Conservation (phyloP, 2,329 filamentous ascomycete species). For the Dothideomycetes sp. region DNA sequence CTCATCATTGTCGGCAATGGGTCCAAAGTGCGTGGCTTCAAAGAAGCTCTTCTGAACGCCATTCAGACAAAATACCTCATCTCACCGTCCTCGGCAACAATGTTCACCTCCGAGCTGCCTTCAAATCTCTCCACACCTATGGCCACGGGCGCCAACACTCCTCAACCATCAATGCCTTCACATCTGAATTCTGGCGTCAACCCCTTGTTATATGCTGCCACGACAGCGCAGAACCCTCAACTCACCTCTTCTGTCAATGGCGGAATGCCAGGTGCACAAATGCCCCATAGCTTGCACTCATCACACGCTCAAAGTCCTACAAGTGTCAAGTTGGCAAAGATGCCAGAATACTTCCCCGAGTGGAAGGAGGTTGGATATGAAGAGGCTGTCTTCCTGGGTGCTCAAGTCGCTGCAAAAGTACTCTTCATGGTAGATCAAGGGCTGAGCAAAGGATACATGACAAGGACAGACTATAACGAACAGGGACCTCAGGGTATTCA, state of each 20-base stretch:
- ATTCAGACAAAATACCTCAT: constrained; percentile 77
- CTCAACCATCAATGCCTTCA: constrained; percentile 47
- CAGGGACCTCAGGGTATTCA: constrained; percentile 56
- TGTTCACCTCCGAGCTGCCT: constrained; percentile 93
- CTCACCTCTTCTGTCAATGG: constrained; percentile 33
- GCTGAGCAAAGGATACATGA: constrained; percentile 59
- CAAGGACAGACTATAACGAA: constrained; percentile 59
- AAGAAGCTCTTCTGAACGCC: constrained; percentile 74
- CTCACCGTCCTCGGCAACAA: constrained; percentile 84
- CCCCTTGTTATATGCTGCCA: constrained; percentile 83
- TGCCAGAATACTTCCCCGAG: constrained; percentile 80
- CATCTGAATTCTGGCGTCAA: constrained; percentile 54
- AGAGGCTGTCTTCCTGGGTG: constrained; percentile 77
- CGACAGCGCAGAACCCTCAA: constrained; percentile 55
- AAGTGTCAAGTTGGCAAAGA: constrained; percentile 65
- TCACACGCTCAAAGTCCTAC: constrained; percentile 70
- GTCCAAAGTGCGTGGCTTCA: constrained; percentile 63
- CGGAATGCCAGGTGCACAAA: constrained; percentile 17
- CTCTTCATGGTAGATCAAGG: constrained; percentile 62
- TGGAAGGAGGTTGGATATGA: constrained; percentile 73
- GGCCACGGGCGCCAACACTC: constrained; percentile 86
- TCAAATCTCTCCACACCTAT: constrained; percentile 86
- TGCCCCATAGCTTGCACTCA: constrained; percentile 46
- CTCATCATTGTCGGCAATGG: constrained; percentile 89
- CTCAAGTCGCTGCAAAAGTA: constrained; percentile 74